Base-by-base conservation (phyloP, 805 yeast species). In the Zygotorulaspora danielsina region DNA sequence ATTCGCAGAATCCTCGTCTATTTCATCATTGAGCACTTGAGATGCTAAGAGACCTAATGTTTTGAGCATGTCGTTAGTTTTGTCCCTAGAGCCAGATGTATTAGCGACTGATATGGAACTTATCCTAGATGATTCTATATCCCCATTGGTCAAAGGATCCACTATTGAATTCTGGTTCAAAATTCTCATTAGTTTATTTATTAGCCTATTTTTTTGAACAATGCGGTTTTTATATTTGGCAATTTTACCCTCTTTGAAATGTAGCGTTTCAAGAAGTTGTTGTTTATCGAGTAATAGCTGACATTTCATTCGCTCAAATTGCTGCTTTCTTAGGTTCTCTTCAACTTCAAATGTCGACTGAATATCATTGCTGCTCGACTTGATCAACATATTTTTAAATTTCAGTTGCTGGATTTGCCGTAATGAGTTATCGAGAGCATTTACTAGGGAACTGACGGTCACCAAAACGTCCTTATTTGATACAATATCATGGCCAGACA, bases 41-140 rank as follows among this genome's bases (percentile, higher is more conserved):
- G 75, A 67, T 3, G 81, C 81, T 38, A 76, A 59, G 41, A 73
- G 55, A 10, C 79, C 81, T 33, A 76, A 58, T 0, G 80, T 73
- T 31, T 70, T 71, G 33, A 76, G 45, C 64, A 71, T 70, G 28
- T 53, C 50, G 6, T 55, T 38, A 13, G 48, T 45, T 38, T 34
- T 42, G 31, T 44, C 46, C 42, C 25, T 38, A 10, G 32, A 28
- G 3, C 36, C 19, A 13, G 32, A 34, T 22, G 27, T 16, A 40
- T 41, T 19, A 42, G 42, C n/a, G 19, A 22, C 30, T 11, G 40
- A 16, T 8, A 25, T 20, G 6, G 37, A 26, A 13, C 36, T 36
- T 36, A 39, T 19, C 18, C 36, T 24, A 24, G 31, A n/a, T 19
- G 33, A 24, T 19, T 39, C 18, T 36, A 43, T 15, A 8, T 27